phyloP scores from a whole-genome alignment of 768 basidiomycete genomes.

The Aureoboletus auriporus region DNA sequence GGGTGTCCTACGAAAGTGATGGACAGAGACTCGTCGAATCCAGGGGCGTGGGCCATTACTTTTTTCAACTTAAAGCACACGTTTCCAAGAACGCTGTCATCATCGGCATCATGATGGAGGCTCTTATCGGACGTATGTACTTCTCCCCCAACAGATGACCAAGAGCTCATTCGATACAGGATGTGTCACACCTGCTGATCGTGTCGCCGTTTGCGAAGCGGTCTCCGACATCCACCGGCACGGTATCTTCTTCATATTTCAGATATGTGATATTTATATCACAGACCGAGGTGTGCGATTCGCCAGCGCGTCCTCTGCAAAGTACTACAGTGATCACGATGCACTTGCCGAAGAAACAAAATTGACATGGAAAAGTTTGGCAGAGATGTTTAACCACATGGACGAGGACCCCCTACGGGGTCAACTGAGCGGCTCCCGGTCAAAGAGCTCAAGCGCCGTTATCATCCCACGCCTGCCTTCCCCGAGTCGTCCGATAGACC shows the following conservation, averaged over 20 bases:
- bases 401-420: not conserved
- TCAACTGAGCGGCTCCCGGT: conserved; percentile 1
- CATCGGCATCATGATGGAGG: conserved; percentile 30
- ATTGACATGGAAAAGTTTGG: conserved; percentile 14
- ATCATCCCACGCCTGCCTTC: conserved; percentile 28
- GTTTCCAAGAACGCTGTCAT: conserved; percentile 26
- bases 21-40: conserved; percentile 31
- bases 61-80: conserved; percentile 28
- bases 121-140: conserved; percentile 25
- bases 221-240: conserved; percentile 30
- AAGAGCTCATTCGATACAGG: conserved; percentile 16
- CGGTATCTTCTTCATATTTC: conserved; percentile 20
- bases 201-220: conserved; percentile 25
- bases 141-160: not conserved
- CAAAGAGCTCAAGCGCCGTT: conserved; percentile 1
- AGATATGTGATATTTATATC: conserved; percentile 24
- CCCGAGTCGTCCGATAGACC: conserved; percentile 14
- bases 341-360: conserved; percentile 20
- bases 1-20: conserved; percentile 21
- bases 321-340: conserved; percentile 21
- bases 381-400: conserved; percentile 17
- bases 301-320: conserved; percentile 14
- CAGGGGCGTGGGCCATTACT: conserved; percentile 23
- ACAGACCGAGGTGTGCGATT: conserved; percentile 29
- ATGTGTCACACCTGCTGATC: conserved; percentile 20